Percentiles rank a stretch among this genome's conserved stretches.
Conservation (phyloP, 1,139 yeast genomes). For the Suhomyces bribrorum region DNA sequence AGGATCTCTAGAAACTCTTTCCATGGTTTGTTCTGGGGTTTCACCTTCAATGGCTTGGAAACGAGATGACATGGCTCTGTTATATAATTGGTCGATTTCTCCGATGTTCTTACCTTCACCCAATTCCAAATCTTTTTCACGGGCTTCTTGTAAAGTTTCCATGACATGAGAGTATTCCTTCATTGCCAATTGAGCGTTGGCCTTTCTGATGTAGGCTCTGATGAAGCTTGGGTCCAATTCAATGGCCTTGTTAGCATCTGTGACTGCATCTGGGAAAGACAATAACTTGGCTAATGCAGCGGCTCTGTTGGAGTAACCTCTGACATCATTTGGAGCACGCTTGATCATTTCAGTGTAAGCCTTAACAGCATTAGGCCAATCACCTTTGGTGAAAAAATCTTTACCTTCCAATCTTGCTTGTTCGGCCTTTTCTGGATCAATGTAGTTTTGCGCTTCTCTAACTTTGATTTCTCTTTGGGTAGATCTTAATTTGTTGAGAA, state of each 20-base stretch:
- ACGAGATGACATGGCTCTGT: constrained; percentile 77
- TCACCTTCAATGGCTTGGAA: constrained; percentile 85
- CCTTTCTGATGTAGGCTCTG: constrained; percentile 96
- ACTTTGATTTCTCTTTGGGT: constrained; percentile 84
- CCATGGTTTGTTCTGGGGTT: constrained; percentile 92
- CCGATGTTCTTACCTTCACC: constrained; percentile 56
- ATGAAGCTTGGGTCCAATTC: constrained; percentile 83
- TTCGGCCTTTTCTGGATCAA: constrained; percentile 91
- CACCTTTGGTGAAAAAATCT: constrained; percentile 82
- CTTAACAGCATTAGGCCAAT: constrained; percentile 96
- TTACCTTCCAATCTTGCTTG: constrained; percentile 94
- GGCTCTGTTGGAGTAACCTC: constrained; percentile 98
- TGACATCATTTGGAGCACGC: constrained; percentile 94
- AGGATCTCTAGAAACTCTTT: constrained; percentile 89
- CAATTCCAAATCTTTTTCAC: constrained; percentile 66
- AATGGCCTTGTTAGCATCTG: constrained; percentile 90
- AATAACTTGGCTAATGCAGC: constrained; percentile 92
- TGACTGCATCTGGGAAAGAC: constrained; percentile 96
- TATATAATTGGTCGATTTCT: constrained; percentile 82
- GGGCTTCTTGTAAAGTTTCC: constrained; percentile 80
- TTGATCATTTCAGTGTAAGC: constrained; percentile 94
- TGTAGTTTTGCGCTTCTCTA: constrained; percentile 73
- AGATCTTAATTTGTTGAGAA: constrained; percentile 79
- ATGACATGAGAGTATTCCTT: constrained; percentile 81
- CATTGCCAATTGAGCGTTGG: constrained; percentile 90